Base-by-base conservation (phyloP, 2,329 filamentous ascomycete genomes). In the Aureobasidium vineae region DNA sequence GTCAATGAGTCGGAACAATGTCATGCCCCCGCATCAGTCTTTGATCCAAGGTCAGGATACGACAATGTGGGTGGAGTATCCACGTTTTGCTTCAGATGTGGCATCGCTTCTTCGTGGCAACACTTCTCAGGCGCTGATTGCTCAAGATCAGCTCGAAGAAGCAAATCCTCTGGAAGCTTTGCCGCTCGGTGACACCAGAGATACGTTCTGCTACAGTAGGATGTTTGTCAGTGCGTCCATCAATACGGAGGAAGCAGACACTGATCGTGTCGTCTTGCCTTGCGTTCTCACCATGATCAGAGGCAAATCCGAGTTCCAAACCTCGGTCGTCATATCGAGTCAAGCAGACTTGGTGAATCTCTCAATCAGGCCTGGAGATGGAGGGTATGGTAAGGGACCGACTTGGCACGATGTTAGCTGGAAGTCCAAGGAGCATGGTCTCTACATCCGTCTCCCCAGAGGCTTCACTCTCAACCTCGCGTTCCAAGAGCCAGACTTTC, bases 331-430 rank as follows among this genome's bases (percentile, higher is more conserved):
- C 5, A 83, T 97, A 65, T 87, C 90, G 16, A 96, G 90, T 75
- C 92, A 96, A 77, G 90, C 88, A 71, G 88, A 90, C 16, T 83
- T 89, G 23, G 83, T 96, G 67, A 91, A 92, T 70, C 79, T 97
- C 41, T 81, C 85, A 54, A 87, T 97, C 16, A 89, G 90, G 21
- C 75, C 75, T 11, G 72, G 81, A 84, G 87, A 87, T 71, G 86
- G 70, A 23, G 67, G 68, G 7, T 69, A 70, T 41, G 68, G 85
- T 70, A 79, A 82, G 7, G 90, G 90, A 0, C 86, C 90, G 1
- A 88, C 86, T 0, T 97, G 92, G 92, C 86, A 91, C 7, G 90
- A 95, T 74, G 85, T 96, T 5, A 84, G 86, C 49, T 97, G 92
- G 92, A 88, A 88, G 66, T 83, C 88, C 21, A 87, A 89, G 56